Evolutionary conservation across 1,139 yeast species (phyloP).

Genomic region (Ogataea hybrid): DNA sequence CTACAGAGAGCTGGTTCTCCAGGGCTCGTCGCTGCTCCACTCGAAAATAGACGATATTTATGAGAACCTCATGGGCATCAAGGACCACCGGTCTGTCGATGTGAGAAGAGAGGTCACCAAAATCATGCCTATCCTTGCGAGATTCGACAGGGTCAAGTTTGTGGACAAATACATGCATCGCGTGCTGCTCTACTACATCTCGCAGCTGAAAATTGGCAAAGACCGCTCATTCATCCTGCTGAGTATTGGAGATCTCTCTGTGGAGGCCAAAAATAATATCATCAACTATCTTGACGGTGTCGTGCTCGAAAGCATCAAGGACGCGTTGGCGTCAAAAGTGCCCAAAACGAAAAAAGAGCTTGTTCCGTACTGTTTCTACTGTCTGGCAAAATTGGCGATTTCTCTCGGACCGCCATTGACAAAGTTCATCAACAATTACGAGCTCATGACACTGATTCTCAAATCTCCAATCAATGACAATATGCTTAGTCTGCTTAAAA

Average conservation of each 20-base stretch:
- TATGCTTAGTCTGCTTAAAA: conserved; percentile 71
- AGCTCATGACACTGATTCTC: conserved; percentile 71
- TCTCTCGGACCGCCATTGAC: conserved; percentile 97
- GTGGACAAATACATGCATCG: conserved; percentile 80
- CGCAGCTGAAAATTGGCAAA: conserved; percentile 67
- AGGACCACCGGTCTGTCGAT: conserved; percentile 71
- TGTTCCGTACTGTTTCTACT: conserved; percentile 86
- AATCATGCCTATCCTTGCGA: conserved; percentile 79
- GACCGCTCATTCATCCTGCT: conserved; percentile 77
- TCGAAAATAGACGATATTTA: conserved; percentile 76
- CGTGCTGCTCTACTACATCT: conserved; percentile 72
- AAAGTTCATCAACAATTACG: conserved; percentile 78
- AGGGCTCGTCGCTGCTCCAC: conserved; percentile 64
- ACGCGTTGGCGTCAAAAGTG: conserved; percentile 72
- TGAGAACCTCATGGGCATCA: conserved; percentile 70
- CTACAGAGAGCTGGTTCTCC: conserved; percentile 71
- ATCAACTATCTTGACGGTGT: conserved; percentile 82
- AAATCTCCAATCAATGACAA: conserved; percentile 80
- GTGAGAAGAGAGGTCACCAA: conserved; percentile 82
- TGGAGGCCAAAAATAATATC: conserved; percentile 83
- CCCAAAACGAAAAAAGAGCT: conserved; percentile 64
- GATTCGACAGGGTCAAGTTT: conserved; percentile 73
- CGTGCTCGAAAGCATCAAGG: conserved; percentile 77
- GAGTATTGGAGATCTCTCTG: conserved; percentile 84
- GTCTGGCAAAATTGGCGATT: conserved; percentile 79